These are phyloP conservation scores for Daldinia loculata DNA, from an alignment of 495 filamentous ascomycete species.

Conservation along the genomic window DNA sequence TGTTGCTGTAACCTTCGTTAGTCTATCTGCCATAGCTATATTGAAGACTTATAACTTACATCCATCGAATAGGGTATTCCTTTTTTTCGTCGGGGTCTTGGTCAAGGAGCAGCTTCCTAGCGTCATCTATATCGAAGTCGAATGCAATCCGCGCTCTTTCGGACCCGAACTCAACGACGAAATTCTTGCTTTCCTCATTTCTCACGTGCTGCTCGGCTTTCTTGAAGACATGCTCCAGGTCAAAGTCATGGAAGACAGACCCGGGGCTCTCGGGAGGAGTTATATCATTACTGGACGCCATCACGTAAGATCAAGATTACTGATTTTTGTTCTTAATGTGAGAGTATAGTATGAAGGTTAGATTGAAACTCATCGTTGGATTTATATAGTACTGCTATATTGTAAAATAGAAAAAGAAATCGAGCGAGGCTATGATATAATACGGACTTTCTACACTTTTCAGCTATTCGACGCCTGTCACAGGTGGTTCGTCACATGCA, in stretches of 20 bases:
- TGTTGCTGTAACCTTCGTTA: constrained; percentile 59
- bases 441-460: constrained; percentile 4
- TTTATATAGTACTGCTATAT: not conserved
- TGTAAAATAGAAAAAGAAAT: constrained; percentile 4
- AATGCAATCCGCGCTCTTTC: constrained; percentile 69
- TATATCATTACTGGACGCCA: constrained; percentile 25
- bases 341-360: not conserved
- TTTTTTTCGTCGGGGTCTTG: constrained; percentile 26
- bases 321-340: not conserved
- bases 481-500: constrained; percentile 9
- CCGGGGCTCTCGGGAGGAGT: constrained; percentile 4
- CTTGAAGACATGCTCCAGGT: constrained; percentile 58
- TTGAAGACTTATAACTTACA: constrained; percentile 57
- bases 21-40: constrained; percentile 9
- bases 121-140: constrained; percentile 59
- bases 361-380: constrained; percentile 3
- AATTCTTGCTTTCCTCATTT: constrained; percentile 62
- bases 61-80: constrained; percentile 66
- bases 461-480: constrained; percentile 22
- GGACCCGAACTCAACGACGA: constrained; percentile 76
- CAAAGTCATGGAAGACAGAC: constrained; percentile 63
- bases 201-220: constrained; percentile 49
- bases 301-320: constrained; percentile 6
- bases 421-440: constrained; percentile 2
- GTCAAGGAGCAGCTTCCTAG: constrained; percentile 50